Conservation (phyloP, 805 yeast genomes). For the Tetrapisispora arboricola region DNA sequence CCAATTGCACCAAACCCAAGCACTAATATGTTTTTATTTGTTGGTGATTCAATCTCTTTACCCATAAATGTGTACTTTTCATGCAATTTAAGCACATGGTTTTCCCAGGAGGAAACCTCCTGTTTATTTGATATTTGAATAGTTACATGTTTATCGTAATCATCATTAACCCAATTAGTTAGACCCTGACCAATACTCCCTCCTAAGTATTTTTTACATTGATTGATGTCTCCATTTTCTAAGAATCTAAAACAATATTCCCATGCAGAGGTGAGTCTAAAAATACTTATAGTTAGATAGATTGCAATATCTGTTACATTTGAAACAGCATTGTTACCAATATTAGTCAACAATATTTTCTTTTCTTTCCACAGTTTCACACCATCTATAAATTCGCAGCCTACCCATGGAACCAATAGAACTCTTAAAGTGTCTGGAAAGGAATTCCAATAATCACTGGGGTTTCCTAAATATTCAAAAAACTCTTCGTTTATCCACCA, state of each 20-base stretch:
- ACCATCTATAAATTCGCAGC: conserved; percentile 45
- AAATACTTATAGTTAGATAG: conserved; percentile 45
- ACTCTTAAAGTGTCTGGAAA: conserved; percentile 41
- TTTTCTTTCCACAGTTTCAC: conserved; percentile 32
- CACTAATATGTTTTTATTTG: conserved; percentile 47
- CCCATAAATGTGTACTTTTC: conserved; percentile 39
- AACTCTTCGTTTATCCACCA: conserved; percentile 49
- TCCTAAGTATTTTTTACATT: conserved; percentile 34
- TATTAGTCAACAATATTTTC: conserved; percentile 50
- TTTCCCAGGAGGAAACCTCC: background rate
- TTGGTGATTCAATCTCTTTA: conserved; percentile 40
- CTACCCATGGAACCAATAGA: conserved; percentile 50
- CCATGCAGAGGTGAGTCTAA: conserved; percentile 45
- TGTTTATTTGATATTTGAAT: conserved; percentile 15
- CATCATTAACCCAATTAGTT: conserved; percentile 2
- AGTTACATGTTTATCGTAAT: conserved; percentile 9
- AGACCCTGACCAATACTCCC: background rate
- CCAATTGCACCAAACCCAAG: conserved; percentile 77
- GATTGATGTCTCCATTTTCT: conserved; percentile 35
- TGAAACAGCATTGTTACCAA: conserved; percentile 47
- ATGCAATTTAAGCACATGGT: conserved; percentile 24
- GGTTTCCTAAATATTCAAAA: conserved; percentile 36
- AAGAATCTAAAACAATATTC: conserved; percentile 32
- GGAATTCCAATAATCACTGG: conserved; percentile 33
- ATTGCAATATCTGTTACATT: conserved; percentile 70